Evolutionary conservation across 768 basidiomycete species (phyloP).

Genomic region (Boletellus ananas): DNA sequence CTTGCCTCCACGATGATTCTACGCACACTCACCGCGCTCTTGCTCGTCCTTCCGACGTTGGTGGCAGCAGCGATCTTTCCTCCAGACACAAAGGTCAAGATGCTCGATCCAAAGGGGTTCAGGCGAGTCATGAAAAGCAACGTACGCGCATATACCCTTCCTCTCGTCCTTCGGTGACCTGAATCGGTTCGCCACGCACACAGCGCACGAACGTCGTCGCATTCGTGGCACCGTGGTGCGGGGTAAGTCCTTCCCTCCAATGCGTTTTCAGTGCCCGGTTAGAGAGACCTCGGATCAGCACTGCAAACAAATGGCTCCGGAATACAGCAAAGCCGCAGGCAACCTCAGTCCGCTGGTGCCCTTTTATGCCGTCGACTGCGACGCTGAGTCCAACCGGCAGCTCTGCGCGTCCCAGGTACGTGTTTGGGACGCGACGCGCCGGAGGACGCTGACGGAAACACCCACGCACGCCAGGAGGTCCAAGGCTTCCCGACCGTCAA

Average conservation of each 20-base stretch:
- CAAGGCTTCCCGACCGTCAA: constrained; percentile 95
- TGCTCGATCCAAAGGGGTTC: constrained; percentile 67
- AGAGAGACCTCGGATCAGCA: constrained; percentile 39
- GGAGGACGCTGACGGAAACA: neutral
- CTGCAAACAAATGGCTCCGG: constrained; percentile 81
- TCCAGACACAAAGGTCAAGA: constrained; percentile 60
- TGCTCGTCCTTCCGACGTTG: constrained; percentile 31
- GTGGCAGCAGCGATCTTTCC: constrained; percentile 47
- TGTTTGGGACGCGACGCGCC: no score
- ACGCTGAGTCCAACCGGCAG: constrained; percentile 73
- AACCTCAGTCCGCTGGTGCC: constrained; percentile 80
- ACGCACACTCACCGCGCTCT: constrained; percentile 10
- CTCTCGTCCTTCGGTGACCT: neutral
- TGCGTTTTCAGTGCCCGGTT: neutral
- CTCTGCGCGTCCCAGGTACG: constrained; percentile 75
- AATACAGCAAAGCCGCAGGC: constrained; percentile 77
- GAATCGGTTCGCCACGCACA: neutral
- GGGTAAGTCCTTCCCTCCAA: constrained; percentile 44
- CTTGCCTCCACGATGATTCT: constrained; percentile 24
- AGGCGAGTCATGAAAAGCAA: constrained; percentile 70
- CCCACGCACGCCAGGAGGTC: constrained; percentile 45
- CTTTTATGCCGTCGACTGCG: constrained; percentile 92
- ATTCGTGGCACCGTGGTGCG: constrained; percentile 95
- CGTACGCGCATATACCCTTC: constrained; percentile 42
- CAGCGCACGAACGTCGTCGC: constrained; percentile 79